Conservation (phyloP, 202 grass and related monocot species). For the Schoenoplectus tabernaemontani region DNA sequence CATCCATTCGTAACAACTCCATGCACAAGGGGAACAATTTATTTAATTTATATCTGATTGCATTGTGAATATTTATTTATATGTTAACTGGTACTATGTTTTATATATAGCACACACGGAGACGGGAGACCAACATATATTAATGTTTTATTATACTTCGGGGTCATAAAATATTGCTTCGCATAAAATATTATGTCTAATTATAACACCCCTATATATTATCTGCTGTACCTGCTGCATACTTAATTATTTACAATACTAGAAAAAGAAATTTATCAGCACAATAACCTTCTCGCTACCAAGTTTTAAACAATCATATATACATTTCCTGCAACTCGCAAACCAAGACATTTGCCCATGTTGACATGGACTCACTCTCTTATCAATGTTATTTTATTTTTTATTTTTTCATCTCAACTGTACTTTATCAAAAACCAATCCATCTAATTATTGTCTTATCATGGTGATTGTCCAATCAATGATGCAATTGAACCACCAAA, state of each 20-base stretch:
- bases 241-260: neutral
- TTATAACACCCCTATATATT: neutral
- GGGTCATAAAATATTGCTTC: conserved; percentile 3
- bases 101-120: neutral
- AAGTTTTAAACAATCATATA: neutral
- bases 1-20: neutral
- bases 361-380: neutral
- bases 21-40: conserved; percentile 3
- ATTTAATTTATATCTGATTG: neutral
- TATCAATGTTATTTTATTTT: neutral
- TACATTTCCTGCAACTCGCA: neutral
- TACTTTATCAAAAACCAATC: neutral
- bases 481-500: neutral
- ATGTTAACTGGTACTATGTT: conserved; percentile 10
- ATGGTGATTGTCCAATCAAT: neutral
- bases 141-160: neutral
- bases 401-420: neutral
- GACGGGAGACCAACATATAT: neutral
- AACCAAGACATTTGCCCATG: neutral
- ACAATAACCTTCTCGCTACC: neutral
- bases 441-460: neutral
- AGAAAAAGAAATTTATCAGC: neutral
- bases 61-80: neutral
- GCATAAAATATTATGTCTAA: conserved; percentile 10
- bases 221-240: neutral